Evolutionary conservation across 148 eudicot genomes (phyloP), one percentile per base, ranked within the genome.

Genomic region (Rhododendron ovatum): DNA sequence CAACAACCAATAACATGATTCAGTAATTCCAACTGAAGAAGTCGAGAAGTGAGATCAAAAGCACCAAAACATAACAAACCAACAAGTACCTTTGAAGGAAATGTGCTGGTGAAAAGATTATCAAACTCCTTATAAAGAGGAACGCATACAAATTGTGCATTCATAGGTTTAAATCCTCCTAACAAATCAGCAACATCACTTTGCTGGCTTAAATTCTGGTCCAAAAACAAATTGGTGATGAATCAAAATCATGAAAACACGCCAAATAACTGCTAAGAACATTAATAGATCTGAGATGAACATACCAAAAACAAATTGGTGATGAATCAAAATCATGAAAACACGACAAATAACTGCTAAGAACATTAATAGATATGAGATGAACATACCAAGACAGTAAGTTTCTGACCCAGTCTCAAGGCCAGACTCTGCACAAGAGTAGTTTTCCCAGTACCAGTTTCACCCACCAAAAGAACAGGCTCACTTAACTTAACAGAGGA

Each of bases 401-500:
- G 98, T 88, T 92, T 97, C 84, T 93, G 95, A 88, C 96, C 98
- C 87, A 95, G 92, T 89, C 94, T 92, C 75, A 84, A 63, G 22
- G 99, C 95, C 86, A 95, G 89, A 88, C 88, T 93, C 93, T 97
- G 99, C 61, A 97, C 98, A 82, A 97, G 95, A 47, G 99, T 97
- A 82, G 99, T 97, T 89, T 97, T 97, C 80, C 99, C 99, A 55
- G 99, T 95, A 83, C 99, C 99, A 87, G 99, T 97, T 90, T 97
- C 99, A 87, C 99, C 99, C 84, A 97, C 99, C 89, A 97, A 89
- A 47, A 97, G 96, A 86, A 95, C 93, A 85, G 99, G 96, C 91
- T 97, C 99, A 59, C 94, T 97, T 87, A 88, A 92, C 88, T 94
- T 94, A 57, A 92, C 94, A 86, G 95, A 94, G 87, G 95, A 93